Percentiles rank a stretch among this genome's conserved stretches.
phyloP scores from a whole-genome alignment of 768 basidiomycete genomes.

The Kwoniella newhampshirensis region DNA sequence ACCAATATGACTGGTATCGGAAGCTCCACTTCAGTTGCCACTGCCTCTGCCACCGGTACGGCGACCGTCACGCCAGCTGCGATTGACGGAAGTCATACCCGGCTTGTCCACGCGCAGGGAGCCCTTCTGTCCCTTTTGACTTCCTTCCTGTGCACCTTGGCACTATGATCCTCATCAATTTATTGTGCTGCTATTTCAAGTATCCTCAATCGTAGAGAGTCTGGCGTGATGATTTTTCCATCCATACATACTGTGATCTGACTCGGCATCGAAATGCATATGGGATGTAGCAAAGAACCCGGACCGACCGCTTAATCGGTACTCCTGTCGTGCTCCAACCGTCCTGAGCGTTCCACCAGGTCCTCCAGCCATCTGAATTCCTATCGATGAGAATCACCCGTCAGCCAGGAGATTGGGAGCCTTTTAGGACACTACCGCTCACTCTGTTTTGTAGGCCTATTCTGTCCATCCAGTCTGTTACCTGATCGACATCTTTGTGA shows the following conservation, averaged over 20 bases:
- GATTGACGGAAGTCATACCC: no score
- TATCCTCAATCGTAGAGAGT: no score
- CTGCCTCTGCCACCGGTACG: slow-evolving; percentile 1
- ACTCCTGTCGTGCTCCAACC: slow-evolving; percentile 33
- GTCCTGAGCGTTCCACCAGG: slow-evolving; percentile 20
- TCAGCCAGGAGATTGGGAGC: not conserved
- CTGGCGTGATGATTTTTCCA: no score
- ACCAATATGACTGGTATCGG: slow-evolving; percentile 13
- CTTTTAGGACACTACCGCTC: slow-evolving; percentile 5
- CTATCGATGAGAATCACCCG: slow-evolving; percentile 16
- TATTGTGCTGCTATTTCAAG: no score
- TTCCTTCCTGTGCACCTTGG: no score
- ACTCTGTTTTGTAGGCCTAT: slow-evolving; percentile 39
- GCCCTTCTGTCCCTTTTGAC: no score
- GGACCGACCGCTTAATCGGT: no score
- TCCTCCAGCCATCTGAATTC: slow-evolving; percentile 33
- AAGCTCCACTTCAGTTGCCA: slow-evolving; percentile 3
- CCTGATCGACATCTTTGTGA: slow-evolving; percentile 39
- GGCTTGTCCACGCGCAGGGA: no score
- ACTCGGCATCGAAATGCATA: no score
- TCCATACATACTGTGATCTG: no score
- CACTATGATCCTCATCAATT: no score
- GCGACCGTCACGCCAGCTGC: not conserved
- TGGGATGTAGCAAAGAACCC: no score
- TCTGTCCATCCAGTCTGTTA: slow-evolving; percentile 46